Evolutionary conservation across 768 basidiomycete genomes (phyloP).

Genomic region (Rossbeevera mucosa): DNA sequence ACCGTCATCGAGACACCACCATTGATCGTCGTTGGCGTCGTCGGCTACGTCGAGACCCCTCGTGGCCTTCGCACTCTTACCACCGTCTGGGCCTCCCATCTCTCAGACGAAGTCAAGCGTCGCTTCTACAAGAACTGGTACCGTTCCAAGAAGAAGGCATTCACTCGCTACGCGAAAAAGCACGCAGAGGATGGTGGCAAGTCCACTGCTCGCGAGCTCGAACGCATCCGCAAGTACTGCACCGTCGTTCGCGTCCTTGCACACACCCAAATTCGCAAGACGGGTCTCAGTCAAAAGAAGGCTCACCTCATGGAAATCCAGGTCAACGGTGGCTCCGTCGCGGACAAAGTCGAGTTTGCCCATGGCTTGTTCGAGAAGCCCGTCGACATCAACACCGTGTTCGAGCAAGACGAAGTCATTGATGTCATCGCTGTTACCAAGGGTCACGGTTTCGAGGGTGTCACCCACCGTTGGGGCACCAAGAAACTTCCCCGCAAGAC

Average conservation of each 20-base stretch:
- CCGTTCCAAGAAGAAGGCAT: conserved; percentile 99
- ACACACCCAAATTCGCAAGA: conserved; percentile 98
- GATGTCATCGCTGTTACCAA: conserved; percentile 98
- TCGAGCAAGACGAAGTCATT: conserved; percentile 95
- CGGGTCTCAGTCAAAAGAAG: conserved; percentile 97
- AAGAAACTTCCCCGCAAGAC: conserved; percentile 99
- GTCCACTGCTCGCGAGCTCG: conserved; percentile 90
- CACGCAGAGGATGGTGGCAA: conserved; percentile 93
- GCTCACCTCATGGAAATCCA: conserved; percentile 99
- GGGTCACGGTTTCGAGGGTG: conserved; percentile 99
- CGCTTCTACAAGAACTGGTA: conserved; percentile 99
- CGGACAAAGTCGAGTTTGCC: conserved; percentile 97
- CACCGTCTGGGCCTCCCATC: conserved; percentile 97
- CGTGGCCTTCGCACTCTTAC: conserved; percentile 98
- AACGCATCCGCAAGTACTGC: conserved; percentile 99
- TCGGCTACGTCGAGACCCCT: conserved; percentile 99
- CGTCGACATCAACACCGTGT: conserved; percentile 76
- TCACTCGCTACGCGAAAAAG: conserved; percentile 99
- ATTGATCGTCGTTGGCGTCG: conserved; percentile 93
- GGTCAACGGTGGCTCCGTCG: conserved; percentile 92
- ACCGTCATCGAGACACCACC: conserved; percentile 96
- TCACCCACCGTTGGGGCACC: conserved; percentile 98
- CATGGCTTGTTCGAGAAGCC: conserved; percentile 95
- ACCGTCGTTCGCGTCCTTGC: conserved; percentile 99
- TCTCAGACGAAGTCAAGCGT: conserved; percentile 96